These are phyloP conservation scores for Amylostereum chailletii DNA, from an alignment of 1,284 basidiomycete species.

Conservation along the genomic window DNA sequence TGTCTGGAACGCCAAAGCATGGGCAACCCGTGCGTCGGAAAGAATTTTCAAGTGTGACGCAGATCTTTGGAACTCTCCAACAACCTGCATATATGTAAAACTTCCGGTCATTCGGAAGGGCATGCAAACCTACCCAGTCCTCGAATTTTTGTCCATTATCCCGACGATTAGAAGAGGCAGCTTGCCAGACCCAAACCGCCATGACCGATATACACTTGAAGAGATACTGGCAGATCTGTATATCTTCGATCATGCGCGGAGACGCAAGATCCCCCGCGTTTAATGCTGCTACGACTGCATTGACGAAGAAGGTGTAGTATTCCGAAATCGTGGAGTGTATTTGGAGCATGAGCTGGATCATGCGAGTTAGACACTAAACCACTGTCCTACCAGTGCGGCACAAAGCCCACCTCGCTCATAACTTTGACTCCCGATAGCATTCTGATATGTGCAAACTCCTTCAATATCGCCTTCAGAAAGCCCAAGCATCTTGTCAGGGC, in stretches of 20 bases:
- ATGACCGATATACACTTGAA: slow-evolving; percentile 66
- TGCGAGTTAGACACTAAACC: background rate
- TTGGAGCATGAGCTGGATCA: slow-evolving; percentile 43
- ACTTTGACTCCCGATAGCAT: slow-evolving; percentile 55
- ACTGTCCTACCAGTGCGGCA: background rate
- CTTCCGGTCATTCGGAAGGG: slow-evolving; percentile 5
- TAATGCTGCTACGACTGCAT: slow-evolving; percentile 29
- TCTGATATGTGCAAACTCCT: slow-evolving; percentile 61
- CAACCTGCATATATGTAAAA: slow-evolving; percentile 32
- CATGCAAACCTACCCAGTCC: slow-evolving; percentile 26
- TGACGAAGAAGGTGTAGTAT: slow-evolving; percentile 50
- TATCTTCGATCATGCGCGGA: slow-evolving; percentile 36
- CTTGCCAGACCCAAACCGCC: slow-evolving; percentile 60
- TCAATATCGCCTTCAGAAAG: slow-evolving; percentile 53
- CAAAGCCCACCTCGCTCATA: slow-evolving; percentile 46
- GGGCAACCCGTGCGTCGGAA: slow-evolving; percentile 36
- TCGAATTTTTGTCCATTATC: background rate
- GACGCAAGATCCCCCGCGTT: slow-evolving; percentile 24
- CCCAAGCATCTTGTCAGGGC: slow-evolving; percentile 38
- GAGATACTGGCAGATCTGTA: slow-evolving; percentile 54
- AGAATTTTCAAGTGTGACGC: slow-evolving; percentile 44
- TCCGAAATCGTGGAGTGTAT: slow-evolving; percentile 41
- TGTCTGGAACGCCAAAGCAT: slow-evolving; percentile 22
- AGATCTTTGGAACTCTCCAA: slow-evolving; percentile 52
- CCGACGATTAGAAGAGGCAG: background rate